Percentiles rank a stretch among this genome's conserved stretches.
Conservation (phyloP, 169 alveolate genomes). For the Eimeria acervulina region DNA sequence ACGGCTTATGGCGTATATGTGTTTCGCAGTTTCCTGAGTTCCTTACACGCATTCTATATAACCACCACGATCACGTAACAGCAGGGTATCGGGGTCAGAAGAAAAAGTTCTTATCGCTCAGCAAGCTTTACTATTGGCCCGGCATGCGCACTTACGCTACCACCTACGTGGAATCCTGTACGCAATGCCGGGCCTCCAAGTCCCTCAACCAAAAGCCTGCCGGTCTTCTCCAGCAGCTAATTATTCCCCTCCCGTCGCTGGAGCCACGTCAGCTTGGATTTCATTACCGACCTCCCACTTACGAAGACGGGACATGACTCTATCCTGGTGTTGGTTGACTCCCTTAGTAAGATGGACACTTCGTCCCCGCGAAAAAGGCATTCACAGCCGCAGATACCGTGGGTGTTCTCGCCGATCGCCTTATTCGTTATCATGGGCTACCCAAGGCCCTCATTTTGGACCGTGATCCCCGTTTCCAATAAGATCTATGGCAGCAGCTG, state of each 20-base stretch:
- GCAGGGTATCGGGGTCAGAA: conserved; percentile 5
- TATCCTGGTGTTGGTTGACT: no score
- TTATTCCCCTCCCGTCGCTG: not conserved
- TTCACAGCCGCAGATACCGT: no score
- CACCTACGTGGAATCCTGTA: conserved; percentile 26
- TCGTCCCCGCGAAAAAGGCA: no score
- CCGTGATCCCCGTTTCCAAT: no score
- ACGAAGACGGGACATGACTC: no score
- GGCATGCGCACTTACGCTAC: not conserved
- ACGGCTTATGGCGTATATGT: conserved; percentile 5
- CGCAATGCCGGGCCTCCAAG: conserved; percentile 3
- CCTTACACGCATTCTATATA: not conserved
- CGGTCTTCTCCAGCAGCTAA: not conserved
- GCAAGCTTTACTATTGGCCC: conserved; percentile 1
- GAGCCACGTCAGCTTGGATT: no score
- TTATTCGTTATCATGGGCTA: no score
- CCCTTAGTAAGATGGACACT: no score
- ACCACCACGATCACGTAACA: not conserved
- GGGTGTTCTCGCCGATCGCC: no score
- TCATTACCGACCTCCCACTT: no score
- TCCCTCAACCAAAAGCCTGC: conserved; percentile 25
- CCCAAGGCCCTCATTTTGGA: no score
- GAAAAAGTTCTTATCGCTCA: not conserved
- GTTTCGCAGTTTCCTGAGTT: not conserved
- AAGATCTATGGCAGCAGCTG: no score